Evolutionary conservation across 192 early-diverging fungal genomes (phyloP).

Genomic region (Entrophospora sp.): DNA sequence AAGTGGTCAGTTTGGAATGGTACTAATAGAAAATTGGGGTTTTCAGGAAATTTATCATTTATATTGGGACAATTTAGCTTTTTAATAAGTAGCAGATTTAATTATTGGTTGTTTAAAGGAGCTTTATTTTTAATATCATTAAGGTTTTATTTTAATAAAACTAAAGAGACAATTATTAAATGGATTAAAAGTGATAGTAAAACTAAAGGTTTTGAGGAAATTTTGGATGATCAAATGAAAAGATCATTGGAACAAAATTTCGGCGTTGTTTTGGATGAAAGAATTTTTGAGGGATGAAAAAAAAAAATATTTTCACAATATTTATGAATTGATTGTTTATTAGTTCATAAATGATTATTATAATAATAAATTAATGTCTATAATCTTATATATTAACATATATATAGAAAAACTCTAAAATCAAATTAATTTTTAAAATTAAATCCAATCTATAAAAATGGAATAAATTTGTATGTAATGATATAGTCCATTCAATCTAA

Average conservation of each 20-base stretch:
- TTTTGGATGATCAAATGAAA: slow-evolving; percentile 66
- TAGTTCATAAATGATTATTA: no score
- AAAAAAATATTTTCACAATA: not conserved
- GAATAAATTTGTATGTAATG: no score
- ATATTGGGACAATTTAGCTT: slow-evolving; percentile 21
- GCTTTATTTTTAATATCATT: slow-evolving; percentile 50
- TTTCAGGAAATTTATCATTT: not conserved
- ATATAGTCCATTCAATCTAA: no score
- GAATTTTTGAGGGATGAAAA: slow-evolving; percentile 62
- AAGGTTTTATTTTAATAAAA: slow-evolving; percentile 45
- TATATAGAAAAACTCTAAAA: no score
- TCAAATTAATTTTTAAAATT: no score
- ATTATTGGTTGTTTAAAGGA: slow-evolving; percentile 46
- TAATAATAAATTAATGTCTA: no score
- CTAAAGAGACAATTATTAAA: slow-evolving; percentile 31
- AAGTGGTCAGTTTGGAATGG: slow-evolving; percentile 29
- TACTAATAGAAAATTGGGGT: not conserved
- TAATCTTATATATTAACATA: no score
- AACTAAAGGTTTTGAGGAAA: slow-evolving; percentile 55
- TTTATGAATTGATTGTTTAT: no score
- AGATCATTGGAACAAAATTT: slow-evolving; percentile 59
- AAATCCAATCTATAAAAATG: no score
- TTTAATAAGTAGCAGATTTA: slow-evolving; percentile 24
- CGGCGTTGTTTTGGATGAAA: slow-evolving; percentile 71
- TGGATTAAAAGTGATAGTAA: slow-evolving; percentile 26